Evolutionary conservation across 352 stramenopile genomes (phyloP).

Genomic region (Pythium utonaiense): DNA sequence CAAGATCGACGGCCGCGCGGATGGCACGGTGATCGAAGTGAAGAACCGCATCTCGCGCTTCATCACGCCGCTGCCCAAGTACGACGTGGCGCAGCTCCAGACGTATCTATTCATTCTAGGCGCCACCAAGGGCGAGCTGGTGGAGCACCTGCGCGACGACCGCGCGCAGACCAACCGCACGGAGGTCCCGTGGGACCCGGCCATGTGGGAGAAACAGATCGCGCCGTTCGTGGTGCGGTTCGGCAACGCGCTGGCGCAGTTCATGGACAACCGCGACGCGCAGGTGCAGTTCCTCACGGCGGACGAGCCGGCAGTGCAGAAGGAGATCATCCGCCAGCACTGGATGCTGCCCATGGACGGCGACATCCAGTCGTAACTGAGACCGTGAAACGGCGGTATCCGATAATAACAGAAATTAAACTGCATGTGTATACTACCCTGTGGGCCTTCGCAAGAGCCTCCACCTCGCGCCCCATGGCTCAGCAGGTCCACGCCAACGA

Average conservation of each 20-base stretch:
- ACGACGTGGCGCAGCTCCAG: constrained; percentile 81
- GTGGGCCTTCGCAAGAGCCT: too few relatives aligned
- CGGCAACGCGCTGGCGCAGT: constrained; percentile 59
- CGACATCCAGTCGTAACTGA: not conserved
- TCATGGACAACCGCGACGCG: constrained; percentile 60
- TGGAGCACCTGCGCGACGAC: constrained; percentile 69
- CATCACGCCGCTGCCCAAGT: constrained; percentile 66
- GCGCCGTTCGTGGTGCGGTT: constrained; percentile 66
- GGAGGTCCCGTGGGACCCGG: constrained; percentile 55
- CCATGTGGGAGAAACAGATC: constrained; percentile 69
- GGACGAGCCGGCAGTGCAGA: constrained; percentile 37
- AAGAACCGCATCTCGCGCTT: constrained; percentile 80
- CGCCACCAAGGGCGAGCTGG: constrained; percentile 61
- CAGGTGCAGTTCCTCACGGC: constrained; percentile 49
- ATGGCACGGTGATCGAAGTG: constrained; percentile 80
- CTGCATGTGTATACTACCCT: too few relatives aligned
- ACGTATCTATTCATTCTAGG: constrained; percentile 83
- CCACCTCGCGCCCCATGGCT: not conserved
- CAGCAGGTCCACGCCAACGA: constrained; percentile 23
- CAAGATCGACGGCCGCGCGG: constrained; percentile 75
- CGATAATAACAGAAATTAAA: not conserved
- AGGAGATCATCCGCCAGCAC: constrained; percentile 71
- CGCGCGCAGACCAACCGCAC: constrained; percentile 65
- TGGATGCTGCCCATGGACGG: constrained; percentile 37
- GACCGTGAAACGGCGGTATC: not conserved